Percentiles rank a stretch among this genome's conserved stretches.
These are phyloP conservation scores for Mariannaea sp. DNA, from an alignment of 2,329 filamentous ascomycete genomes.

Conservation along the genomic window DNA sequence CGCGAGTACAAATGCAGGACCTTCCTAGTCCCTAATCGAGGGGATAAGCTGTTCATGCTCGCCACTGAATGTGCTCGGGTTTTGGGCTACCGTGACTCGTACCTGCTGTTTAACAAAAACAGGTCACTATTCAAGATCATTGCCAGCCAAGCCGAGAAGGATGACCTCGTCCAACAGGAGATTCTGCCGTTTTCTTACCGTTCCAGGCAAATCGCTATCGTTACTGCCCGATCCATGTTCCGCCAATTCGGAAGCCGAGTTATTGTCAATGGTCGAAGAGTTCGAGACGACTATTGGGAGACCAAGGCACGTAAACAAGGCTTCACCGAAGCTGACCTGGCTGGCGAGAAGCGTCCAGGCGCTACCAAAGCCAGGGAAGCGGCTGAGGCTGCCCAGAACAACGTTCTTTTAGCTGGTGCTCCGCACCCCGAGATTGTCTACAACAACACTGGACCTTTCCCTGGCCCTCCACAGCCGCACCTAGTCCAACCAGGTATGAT, in stretches of 20 bases:
- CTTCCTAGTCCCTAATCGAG: conserved; percentile 88
- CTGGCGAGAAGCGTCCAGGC: conserved; percentile 93
- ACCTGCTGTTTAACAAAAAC: conserved; percentile 98
- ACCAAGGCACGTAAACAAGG: conserved; percentile 96
- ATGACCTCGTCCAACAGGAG: conserved; percentile 92
- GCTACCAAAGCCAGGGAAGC: conserved; percentile 87
- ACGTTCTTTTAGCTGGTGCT: conserved; percentile 61
- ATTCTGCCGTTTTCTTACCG: conserved; percentile 97
- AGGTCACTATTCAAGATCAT: conserved; percentile 97
- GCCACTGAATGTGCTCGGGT: conserved; percentile 96
- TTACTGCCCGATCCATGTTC: conserved; percentile 98
- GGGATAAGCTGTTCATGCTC: conserved; percentile 96
- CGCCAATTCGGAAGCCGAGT: conserved; percentile 95
- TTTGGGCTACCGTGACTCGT: conserved; percentile 94
- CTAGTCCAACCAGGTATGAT: conserved; percentile 75
- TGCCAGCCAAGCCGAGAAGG: conserved; percentile 92
- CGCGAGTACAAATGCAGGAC: conserved; percentile 93
- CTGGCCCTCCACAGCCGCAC: conserved; percentile 69
- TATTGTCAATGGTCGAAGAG: conserved; percentile 84
- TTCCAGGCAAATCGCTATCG: conserved; percentile 97
- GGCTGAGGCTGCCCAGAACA: conserved; percentile 67
- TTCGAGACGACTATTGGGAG: conserved; percentile 99
- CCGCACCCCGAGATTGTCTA: conserved; percentile 89
- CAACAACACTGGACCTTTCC: conserved; percentile 71
- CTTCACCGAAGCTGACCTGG: conserved; percentile 94